Evolutionary conservation across 2,329 filamentous ascomycete genomes (phyloP), one percentile per base, ranked within the genome.

Genomic region (Fusarium nodosum): DNA sequence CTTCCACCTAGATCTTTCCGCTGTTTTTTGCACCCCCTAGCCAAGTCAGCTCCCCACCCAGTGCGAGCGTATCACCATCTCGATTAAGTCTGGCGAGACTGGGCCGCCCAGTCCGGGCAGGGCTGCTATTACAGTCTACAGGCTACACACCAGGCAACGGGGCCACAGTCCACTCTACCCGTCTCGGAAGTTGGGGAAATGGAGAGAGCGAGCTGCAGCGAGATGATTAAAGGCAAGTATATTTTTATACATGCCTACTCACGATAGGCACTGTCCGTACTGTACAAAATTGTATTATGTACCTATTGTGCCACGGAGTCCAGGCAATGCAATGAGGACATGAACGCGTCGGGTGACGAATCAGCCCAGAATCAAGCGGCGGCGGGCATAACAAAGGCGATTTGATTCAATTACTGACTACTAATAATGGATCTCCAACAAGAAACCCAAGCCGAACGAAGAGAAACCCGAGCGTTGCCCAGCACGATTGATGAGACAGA

Each of bases 291-390:
- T 45, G 50, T 62, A 60, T 69, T 60, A 63, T 56, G 55, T 60
- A 60, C 41, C 13, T 3, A 44, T 44, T 72, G 70, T 73, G 64
- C 71, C 60, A 74, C 69, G 44, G 24, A 52, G 48, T 16, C 24
- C 48, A 12, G 33, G 18, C 33, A 51, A 51, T 41, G 34, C 48
- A 52, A 67, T 62, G 60, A 65, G 67, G 56, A 68, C 69, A 69
- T 65, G 62, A 39, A 63, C 52, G 51, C 56, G 71, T 75, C 63
- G 71, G 71, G 68, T 75, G 73, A 75, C 71, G 65, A 60, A 74
- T 75, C 73, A 75, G 73, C 63, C 73, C 73, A 75, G 73, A 75
- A 72, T 64, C 45, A 41, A 41, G 18, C 48, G 24, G 24, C 48
- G 24, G 13, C 26, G 54, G 64, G 41, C 57, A 62, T 60, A 54